A percentile compares a stretch with the other conserved stretches of the same genome.
Evolutionary conservation across 2,329 filamentous ascomycete species (phyloP).

Genomic region (Tricladium varicosporioides): DNA sequence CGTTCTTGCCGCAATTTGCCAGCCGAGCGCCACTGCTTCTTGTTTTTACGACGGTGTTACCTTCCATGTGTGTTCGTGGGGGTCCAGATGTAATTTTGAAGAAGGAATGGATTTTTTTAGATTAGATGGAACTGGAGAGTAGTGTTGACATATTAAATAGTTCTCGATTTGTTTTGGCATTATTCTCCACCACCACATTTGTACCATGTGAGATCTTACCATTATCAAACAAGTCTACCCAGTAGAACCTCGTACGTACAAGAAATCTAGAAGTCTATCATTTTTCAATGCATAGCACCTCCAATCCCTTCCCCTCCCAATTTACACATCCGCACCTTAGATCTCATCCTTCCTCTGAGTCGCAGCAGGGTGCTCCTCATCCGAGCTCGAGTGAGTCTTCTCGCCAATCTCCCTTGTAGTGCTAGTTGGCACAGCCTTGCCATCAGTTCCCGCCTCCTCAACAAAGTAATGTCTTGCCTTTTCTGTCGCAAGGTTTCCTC

Average conservation of each 20-base stretch:
- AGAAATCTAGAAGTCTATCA: neutral
- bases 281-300: neutral
- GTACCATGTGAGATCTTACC: no score
- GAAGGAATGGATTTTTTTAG: no score
- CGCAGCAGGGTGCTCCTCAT: no score
- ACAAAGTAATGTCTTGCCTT: slow-evolving; percentile 19
- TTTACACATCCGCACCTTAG: slow-evolving; percentile 2
- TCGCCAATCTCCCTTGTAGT: neutral
- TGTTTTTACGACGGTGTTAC: no score
- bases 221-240: no score
- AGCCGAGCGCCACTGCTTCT: no score
- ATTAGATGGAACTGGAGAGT: no score
- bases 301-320: slow-evolving; percentile 11
- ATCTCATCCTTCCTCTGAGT: neutral
- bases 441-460: slow-evolving; percentile 13
- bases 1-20: no score
- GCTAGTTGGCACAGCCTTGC: neutral
- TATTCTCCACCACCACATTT: no score
- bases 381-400: neutral
- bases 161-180: no score
- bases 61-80: neutral
- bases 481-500: slow-evolving; percentile 25
- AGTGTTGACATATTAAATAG: no score
- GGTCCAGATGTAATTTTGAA: no score
- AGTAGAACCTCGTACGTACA: neutral